These are phyloP conservation scores for Hanseniaspora pseudoguilliermondii DNA, from an alignment of 805 yeast species.

Conservation along the genomic window DNA sequence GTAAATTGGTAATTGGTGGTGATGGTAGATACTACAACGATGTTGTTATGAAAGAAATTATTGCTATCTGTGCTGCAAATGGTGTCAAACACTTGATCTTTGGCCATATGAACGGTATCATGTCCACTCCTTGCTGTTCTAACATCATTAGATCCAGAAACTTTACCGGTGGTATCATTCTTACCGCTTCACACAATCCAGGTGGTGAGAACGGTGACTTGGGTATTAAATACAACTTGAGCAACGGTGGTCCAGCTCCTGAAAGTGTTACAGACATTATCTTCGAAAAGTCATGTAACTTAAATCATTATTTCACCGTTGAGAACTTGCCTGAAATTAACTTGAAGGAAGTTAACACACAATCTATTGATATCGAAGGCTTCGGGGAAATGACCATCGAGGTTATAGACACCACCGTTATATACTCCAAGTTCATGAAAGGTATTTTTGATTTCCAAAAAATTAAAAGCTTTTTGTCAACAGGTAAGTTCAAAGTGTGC, in stretches of 20 bases:
- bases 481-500: constrained; percentile 51
- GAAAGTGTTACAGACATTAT: constrained; percentile 84
- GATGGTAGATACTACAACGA: constrained; percentile 91
- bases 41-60: constrained; percentile 66
- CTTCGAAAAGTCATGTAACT: constrained; percentile 49
- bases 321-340: constrained; percentile 53
- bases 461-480: constrained; percentile 55
- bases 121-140: constrained; percentile 96
- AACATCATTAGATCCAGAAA: constrained; percentile 64
- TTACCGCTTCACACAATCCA: constrained; percentile 95
- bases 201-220: constrained; percentile 89
- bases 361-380: constrained; percentile 13
- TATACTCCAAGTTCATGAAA: constrained; percentile 67
- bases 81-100: constrained; percentile 74
- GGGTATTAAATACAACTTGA: constrained; percentile 89
- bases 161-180: constrained; percentile 86
- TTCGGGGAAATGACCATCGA: constrained; percentile 49
- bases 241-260: constrained; percentile 98
- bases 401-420: constrained; percentile 68
- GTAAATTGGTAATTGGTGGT: constrained; percentile 86
- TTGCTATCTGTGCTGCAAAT: constrained; percentile 77
- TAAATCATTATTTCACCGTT: constrained; percentile 49
- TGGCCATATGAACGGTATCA: constrained; percentile 67
- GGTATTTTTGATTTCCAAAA: constrained; percentile 76
- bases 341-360: constrained; percentile 42